Evolutionary conservation across 2,329 filamentous ascomycete species (phyloP).

Genomic region (Purpureocillium takamizusanense): DNA sequence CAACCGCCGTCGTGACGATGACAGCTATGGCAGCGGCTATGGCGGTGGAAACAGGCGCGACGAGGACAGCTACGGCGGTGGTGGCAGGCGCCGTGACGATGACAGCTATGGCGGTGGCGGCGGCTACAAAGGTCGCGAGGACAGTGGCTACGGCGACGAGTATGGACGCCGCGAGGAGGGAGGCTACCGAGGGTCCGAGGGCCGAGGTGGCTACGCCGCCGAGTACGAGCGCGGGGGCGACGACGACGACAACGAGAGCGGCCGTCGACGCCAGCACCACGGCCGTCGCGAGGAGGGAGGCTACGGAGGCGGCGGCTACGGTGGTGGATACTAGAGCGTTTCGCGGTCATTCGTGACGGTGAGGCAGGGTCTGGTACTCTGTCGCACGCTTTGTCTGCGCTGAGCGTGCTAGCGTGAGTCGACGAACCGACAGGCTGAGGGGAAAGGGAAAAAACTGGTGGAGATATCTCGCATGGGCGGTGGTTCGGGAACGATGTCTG

Average conservation of each 20-base stretch:
- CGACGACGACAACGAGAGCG: slow-evolving; percentile 1
- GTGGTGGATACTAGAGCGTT: too few species aligned
- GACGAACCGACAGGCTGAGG: too few species aligned
- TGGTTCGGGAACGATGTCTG: too few species aligned
- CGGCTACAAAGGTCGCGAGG: slow-evolving; percentile 7
- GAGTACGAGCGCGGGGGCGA: slow-evolving; percentile 10
- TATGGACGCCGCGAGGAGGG: slow-evolving; percentile 6
- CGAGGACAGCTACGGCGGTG: slow-evolving; percentile 6
- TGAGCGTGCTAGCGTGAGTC: too few species aligned
- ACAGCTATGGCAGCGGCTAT: slow-evolving; percentile 7
- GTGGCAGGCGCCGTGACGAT: slow-evolving; percentile 10
- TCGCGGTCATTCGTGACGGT: too few species aligned
- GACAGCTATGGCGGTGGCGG: slow-evolving; percentile 10
- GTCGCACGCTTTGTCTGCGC: too few species aligned
- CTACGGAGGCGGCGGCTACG: slow-evolving; percentile 11
- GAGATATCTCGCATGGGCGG: too few species aligned
- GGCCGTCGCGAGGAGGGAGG: slow-evolving; percentile 16
- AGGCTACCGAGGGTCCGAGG: slow-evolving; percentile 2
- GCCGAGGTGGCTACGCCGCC: slow-evolving; percentile 14
- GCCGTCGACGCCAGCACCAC: neutral
- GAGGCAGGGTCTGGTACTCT: too few species aligned
- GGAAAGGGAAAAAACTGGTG: too few species aligned
- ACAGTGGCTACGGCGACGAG: neutral
- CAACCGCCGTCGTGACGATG: slow-evolving; percentile 2
- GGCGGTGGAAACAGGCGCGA: slow-evolving; percentile 1